Base-by-base conservation (phyloP, 2,329 filamentous ascomycete genomes). In the Botrytis sinoallii region DNA sequence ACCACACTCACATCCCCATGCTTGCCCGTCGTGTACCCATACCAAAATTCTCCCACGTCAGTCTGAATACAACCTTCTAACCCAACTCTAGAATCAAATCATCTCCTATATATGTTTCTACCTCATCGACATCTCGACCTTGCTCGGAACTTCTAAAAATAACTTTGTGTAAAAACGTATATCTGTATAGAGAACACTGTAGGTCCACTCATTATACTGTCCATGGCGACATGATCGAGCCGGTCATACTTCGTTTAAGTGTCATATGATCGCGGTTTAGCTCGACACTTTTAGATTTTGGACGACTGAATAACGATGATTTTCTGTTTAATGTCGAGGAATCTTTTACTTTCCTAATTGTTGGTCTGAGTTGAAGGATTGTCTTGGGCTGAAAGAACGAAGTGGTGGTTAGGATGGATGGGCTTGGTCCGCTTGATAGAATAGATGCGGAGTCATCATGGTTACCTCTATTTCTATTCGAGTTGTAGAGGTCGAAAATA, bases 11-110 rank as follows among this genome's bases (percentile, higher is more conserved):
- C 48, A 40, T 22, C 6, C 25, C 38, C 5, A 42, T 29, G 1
- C 9, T 18, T 2, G 16, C 22, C 5, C 20, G 3, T 18, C 12
- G n/a, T 7, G 0, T 25, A 25, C 12, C 1, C 25, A 4, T 20
- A 20, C 25, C 25, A 29, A 32, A 25, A 8, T 4, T 3, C 35
- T 12, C 32, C 22, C 25, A 5, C 1, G n/a, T 9, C 46, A 16
- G 9, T 55, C 6, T 20, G 20, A 7, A 14, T 12, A 7, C 8
- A 66, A 48, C 10, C 7, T n/a, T 35, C 29, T 5, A 52, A 18
- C 2, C 14, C 64, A 67, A 18, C 22, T 20, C 14, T 12, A 52
- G 29, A 0, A 20, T 7, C 14, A 29, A 52, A n/a, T 10, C 20
- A n/a, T n/a, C 9, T 12, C 8, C 22, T 35, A 9, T 20, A 35